Conservation (phyloP, 2,329 filamentous ascomycete genomes). For the Didymella pinodella region DNA sequence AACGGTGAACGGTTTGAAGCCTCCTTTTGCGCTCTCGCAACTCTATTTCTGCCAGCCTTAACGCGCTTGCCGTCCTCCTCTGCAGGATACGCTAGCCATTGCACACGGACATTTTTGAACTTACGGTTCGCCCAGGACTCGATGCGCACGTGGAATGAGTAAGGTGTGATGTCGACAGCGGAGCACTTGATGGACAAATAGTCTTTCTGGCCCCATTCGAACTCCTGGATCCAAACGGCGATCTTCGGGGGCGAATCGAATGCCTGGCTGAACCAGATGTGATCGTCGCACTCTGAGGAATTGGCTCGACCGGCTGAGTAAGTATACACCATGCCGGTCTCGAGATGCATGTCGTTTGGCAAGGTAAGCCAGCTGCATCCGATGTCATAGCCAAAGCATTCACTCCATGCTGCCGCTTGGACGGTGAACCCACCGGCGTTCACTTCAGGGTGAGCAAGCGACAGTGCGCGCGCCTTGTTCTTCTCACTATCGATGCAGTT, state of each 20-base stretch:
- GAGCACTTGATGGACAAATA: constrained; percentile 3
- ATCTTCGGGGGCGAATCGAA: constrained; percentile 1
- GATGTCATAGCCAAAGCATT: not conserved
- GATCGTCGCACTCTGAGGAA: not conserved
- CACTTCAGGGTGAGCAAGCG: too few relatives aligned
- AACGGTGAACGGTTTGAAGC: not conserved
- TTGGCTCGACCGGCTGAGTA: constrained; percentile 1
- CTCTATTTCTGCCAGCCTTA: not conserved
- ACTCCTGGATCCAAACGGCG: constrained; percentile 5
- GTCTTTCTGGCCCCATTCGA: not conserved
- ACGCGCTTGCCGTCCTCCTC: constrained; percentile 4
- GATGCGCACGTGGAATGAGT: not conserved
- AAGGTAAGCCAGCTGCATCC: constrained; percentile 1
- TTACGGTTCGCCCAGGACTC: constrained; percentile 4
- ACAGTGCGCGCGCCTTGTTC: too few relatives aligned
- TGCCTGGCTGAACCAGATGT: constrained; percentile 2
- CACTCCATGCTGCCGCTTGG: not conserved
- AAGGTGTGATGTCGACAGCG: not conserved
- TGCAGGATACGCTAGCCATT: constrained; percentile 1
- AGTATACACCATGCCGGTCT: constrained; percentile 2
- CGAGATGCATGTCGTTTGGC: constrained; percentile 5
- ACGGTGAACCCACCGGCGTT: not conserved
- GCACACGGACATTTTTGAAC: constrained; percentile 1
- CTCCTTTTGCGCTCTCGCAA: not conserved
- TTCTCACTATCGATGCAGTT: too few relatives aligned